A percentile compares a stretch with the other conserved stretches of the same genome.
Evolutionary conservation across 768 basidiomycete genomes (phyloP).

Genomic region (Lactarius quietus): DNA sequence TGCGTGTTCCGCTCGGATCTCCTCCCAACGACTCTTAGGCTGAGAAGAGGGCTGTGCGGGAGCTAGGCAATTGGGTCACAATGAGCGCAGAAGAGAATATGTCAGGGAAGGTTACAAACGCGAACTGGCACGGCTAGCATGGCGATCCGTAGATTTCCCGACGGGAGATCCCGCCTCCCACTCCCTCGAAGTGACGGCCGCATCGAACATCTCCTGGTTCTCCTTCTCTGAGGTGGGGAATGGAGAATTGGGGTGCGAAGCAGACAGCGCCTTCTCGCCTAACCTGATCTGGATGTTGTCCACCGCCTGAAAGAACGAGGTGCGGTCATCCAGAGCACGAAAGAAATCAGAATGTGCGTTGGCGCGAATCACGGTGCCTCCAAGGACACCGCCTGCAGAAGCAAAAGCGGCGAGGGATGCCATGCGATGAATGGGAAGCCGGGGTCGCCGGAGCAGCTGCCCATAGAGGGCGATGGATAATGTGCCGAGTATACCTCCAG

Average conservation of each 20-base stretch:
- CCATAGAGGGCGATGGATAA: slow-evolving; percentile 32
- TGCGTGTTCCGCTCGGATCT: slow-evolving; percentile 56
- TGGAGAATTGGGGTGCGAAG: slow-evolving; percentile 1
- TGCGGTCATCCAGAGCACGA: slow-evolving; percentile 32
- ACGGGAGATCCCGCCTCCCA: not conserved
- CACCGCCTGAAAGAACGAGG: slow-evolving; percentile 33
- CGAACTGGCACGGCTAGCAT: not conserved
- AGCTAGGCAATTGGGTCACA: not conserved
- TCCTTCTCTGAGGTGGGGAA: slow-evolving; percentile 1
- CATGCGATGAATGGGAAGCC: slow-evolving; percentile 31
- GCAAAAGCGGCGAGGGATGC: slow-evolving; percentile 29
- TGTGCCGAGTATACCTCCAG: slow-evolving; percentile 30
- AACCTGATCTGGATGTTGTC: slow-evolving; percentile 33
- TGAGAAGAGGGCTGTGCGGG: not conserved
- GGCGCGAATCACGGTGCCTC: slow-evolving; percentile 31
- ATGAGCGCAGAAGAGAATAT: not conserved
- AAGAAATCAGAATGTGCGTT: slow-evolving; percentile 34
- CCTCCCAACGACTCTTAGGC: slow-evolving; percentile 54
- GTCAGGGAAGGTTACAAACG: not conserved
- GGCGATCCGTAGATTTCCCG: not conserved
- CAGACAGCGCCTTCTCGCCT: slow-evolving; percentile 23
- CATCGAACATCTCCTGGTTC: not conserved
- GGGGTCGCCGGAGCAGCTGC: slow-evolving; percentile 29
- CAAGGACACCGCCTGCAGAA: slow-evolving; percentile 33
- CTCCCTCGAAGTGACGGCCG: not conserved